phyloP scores from a whole-genome alignment of 2,329 filamentous ascomycete species.

The Monilinia polystroma region DNA sequence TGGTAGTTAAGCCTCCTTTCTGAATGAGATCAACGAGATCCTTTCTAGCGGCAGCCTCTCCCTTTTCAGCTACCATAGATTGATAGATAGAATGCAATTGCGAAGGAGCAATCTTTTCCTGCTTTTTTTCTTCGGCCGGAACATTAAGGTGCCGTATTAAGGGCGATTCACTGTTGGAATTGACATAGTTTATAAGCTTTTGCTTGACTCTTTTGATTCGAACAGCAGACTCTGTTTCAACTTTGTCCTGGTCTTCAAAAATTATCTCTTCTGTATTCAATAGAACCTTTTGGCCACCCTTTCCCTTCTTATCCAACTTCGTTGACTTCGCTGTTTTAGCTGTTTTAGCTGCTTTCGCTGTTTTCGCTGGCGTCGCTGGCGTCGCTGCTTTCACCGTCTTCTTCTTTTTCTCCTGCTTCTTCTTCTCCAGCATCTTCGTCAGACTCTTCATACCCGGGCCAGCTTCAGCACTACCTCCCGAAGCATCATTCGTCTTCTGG shows the following conservation, averaged over 20 bases:
- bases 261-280: too few relatives aligned
- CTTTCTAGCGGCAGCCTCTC: constrained; percentile 13
- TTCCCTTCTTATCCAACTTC: too few relatives aligned
- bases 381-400: too few relatives aligned
- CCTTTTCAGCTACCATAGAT: constrained; percentile 19
- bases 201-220: constrained; percentile 19
- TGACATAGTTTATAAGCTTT: constrained; percentile 16
- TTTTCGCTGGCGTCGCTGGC: neutral
- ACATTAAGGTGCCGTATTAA: neutral
- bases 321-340: neutral
- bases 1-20: constrained; percentile 20
- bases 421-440: neutral
- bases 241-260: neutral
- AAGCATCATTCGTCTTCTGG: neutral
- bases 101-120: constrained; percentile 17
- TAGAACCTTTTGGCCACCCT: too few relatives aligned
- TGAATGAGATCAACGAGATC: constrained; percentile 21
- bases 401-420: neutral
- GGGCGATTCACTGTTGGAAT: neutral
- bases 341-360: too few relatives aligned
- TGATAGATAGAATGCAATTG: constrained; percentile 20
- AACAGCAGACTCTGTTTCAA: constrained; percentile 4
- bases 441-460: neutral
- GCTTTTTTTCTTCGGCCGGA: neutral
- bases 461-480: neutral